Evolutionary conservation across 257 asterid species (phyloP).

Genomic region (Leonotis leonurus): DNA sequence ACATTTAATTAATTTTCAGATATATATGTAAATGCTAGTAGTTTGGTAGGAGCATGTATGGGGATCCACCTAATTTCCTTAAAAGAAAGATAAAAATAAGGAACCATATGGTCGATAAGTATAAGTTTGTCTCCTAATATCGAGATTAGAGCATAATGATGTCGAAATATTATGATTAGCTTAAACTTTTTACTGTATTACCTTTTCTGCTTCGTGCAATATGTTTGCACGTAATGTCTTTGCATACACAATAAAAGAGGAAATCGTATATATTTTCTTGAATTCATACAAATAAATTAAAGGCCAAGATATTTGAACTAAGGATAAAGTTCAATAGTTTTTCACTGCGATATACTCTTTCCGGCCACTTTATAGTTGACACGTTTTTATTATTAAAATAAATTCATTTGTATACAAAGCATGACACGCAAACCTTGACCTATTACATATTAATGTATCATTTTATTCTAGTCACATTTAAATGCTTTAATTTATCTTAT

Average conservation of each 20-base stretch:
- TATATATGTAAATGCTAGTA: background rate
- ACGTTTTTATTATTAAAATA: too few relatives aligned
- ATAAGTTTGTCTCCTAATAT: background rate
- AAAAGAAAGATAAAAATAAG: background rate
- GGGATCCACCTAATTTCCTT: background rate
- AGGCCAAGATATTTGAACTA: too few relatives aligned
- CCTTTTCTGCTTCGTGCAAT: background rate
- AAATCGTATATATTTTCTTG: too few relatives aligned
- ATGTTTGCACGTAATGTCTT: background rate
- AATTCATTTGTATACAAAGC: too few relatives aligned
- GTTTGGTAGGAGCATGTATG: conserved; percentile 8
- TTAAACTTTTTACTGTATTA: background rate
- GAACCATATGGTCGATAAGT: background rate
- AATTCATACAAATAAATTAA: too few relatives aligned
- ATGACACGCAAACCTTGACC: too few relatives aligned
- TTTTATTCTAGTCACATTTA: too few relatives aligned
- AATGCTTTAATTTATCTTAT: too few relatives aligned
- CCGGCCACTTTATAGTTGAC: too few relatives aligned
- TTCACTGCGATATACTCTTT: too few relatives aligned
- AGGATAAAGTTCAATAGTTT: too few relatives aligned
- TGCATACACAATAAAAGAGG: background rate
- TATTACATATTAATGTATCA: too few relatives aligned
- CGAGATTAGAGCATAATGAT: background rate
- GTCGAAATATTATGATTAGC: background rate
- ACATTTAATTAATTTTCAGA: background rate